Evolutionary conservation across 805 yeast species (phyloP).

Genomic region (Pichia phayaonensis): DNA sequence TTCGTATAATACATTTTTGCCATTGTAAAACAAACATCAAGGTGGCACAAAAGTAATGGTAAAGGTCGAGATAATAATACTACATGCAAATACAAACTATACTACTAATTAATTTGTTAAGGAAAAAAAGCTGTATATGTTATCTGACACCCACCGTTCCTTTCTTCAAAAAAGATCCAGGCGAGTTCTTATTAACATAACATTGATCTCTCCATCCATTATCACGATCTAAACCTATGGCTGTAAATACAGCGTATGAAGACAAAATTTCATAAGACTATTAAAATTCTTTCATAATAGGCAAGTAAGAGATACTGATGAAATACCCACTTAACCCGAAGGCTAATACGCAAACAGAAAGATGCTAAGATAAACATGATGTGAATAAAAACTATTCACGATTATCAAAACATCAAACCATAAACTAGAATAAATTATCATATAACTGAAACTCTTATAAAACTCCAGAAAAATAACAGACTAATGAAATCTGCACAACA

Average conservation of each 20-base stretch:
- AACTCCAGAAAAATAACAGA: background rate
- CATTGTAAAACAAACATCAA: too few relatives aligned
- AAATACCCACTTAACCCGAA: conserved; percentile 8
- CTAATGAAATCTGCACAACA: background rate
- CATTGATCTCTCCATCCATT: conserved; percentile 26
- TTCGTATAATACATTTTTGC: background rate
- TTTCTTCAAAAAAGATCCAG: conserved; percentile 23
- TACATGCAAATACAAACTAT: background rate
- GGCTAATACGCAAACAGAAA: conserved; percentile 6
- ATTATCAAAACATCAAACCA: background rate
- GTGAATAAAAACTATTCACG: conserved; percentile 11
- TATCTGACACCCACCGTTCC: conserved; percentile 34
- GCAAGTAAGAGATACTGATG: background rate
- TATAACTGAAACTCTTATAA: background rate
- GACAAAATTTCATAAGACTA: background rate
- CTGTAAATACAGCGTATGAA: conserved; percentile 3
- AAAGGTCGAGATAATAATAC: too few relatives aligned
- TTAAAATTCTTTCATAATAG: background rate
- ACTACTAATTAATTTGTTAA: background rate
- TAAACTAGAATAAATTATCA: conserved; percentile 2
- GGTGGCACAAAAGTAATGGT: background rate
- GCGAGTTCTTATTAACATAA: conserved; percentile 31
- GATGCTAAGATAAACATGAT: background rate
- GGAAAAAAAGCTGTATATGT: conserved; percentile 22
- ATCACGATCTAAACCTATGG: conserved; percentile 26